Base-by-base conservation (phyloP, 352 stramenopile species). In the Saprolegnia parasitica region DNA sequence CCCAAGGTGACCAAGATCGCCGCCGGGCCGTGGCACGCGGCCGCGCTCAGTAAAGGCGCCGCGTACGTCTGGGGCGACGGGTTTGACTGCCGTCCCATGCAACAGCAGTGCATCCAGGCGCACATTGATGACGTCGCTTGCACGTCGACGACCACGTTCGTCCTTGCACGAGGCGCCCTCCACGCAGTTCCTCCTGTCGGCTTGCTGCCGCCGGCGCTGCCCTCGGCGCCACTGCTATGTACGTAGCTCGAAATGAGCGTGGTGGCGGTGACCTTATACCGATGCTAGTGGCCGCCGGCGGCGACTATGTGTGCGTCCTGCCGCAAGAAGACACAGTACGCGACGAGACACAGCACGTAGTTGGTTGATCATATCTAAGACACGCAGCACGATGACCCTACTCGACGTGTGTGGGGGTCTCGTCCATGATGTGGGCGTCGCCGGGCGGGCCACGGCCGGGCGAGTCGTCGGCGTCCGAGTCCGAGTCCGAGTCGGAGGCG, bases 51-150 rank as follows among this genome's bases (percentile, higher is more conserved):
- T 39, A 54, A 35, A 23, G 11, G 37, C 56, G 42, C 35, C 37
- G 5, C 40, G 37, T 67, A 40, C 37, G 40, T 67, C 8, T 67
- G 58, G 58, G 58, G 58, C 23, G 58, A 67, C 42, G n/a, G 20
- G 21, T 3, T 24, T 3, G 21, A 56, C 49, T 13, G 16, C 3
- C 49, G 21, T 56, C 49, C 16, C 10, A 24, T 9, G 8, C 16
- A 56, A 56, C 5, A 56, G 49, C 8, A 2, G 42, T 49, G 42
- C 42, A 10, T n/a, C 13, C 13, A n/a, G 4, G 42, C 42, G 3
- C 13, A 2, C 3, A n/a, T n/a, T n/a, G 42, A 4, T n/a, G 42
- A 49, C 42, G 42, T 49, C 8, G 42, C 42, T n/a, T 49, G 42
- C 42, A 49, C 13, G 11, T 4, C 13, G 13, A 49, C 42, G 13